Base-by-base conservation (phyloP, 306 rosid genomes). In the Astragalus glycyphyllos region DNA sequence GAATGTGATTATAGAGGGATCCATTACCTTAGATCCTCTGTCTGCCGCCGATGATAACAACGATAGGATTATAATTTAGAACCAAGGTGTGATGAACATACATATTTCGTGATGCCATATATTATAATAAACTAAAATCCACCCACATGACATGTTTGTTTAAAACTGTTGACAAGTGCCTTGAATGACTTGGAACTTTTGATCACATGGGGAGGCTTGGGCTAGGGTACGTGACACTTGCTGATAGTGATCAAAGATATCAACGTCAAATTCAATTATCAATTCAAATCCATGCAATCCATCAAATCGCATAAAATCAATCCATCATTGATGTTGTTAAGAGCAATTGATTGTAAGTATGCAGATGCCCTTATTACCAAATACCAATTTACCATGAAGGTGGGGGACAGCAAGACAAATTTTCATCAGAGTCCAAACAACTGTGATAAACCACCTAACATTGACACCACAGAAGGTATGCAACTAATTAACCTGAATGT, bases 281-380 rank as follows among this genome's bases (percentile, higher is more conserved):
- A 70, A 53, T 47, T 49, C 29, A 70, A 53, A 56, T 49, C 29
- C 40, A 63, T 58, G 38, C 35, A 63, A 49, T 41, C 65, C 53
- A 57, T 56, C 61, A 64, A 12, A 70, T 29, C 31, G 48, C 63
- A 64, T 57, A 75, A 67, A 80, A 74, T 47, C 73, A 80, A 74
- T 47, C 73, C 57, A 74, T 68, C 59, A 69, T 61, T 62, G 58
- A 26, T 46, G 29, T 53, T 15, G 40, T 32, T 41, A 41, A 69
- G 46, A 31, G 45, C 32, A 59, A 70, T 69, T 68, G 66, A 54
- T 53, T 44, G 35, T 4, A 67, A 58, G 66, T 31, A 72, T 41
- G 67, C 59, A 31, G 59, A 79, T 66, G 58, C 71, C 44, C 32
- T 68, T 46, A 55, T 54, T 47, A 15, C 65, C 20, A 20, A 0